Evolutionary conservation across 768 basidiomycete species (phyloP), one percentile per base, ranked within the genome.

Genomic region (Russula lepida): DNA sequence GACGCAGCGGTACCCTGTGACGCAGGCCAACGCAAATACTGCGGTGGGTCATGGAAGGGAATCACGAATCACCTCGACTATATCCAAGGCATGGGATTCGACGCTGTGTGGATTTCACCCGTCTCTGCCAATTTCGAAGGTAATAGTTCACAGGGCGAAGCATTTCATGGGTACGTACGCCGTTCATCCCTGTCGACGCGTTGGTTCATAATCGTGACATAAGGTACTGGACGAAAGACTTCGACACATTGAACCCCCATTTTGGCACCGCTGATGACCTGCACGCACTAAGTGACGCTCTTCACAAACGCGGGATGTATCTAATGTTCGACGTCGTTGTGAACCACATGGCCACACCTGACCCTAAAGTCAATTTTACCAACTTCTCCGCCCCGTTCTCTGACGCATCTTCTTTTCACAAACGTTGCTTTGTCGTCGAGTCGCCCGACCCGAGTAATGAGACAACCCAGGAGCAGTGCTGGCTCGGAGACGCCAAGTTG

Each of bases 241-340:
- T 83, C 32, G 74, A 72, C 64, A 52, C 68, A 8, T 73, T 85
- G 54, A 84, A 85, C 70, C 37, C 73, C 6, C 77, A 81, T 58
- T 85, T 84, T 64, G 84, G 84, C 21, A 73, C 77, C 1, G 70
- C 69, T 6, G 73, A 77, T 37, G 83, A 84, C 66, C 76, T 84
- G 51, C 78, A 76, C 56, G 73, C 74, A 23, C 77, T 84, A 21
- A 73, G 75, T 21, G 60, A 71, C 19, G 78, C 77, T 7, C 68
- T 84, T 28, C 84, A 84, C 61, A 64, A 68, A 2, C 76, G 80
- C 21, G 76, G 74, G 46, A 85, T 84, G 84, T 77, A 75, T 69
- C 74, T 84, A 60, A 84, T 85, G 81, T 70, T 85, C 21, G 84
- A 84, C 69, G 70, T 84, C 56, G 84, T 85, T 64, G 76, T 85